Evolutionary conservation across 2,329 filamentous ascomycete genomes (phyloP).

Genomic region (Colletotrichum sp.): DNA sequence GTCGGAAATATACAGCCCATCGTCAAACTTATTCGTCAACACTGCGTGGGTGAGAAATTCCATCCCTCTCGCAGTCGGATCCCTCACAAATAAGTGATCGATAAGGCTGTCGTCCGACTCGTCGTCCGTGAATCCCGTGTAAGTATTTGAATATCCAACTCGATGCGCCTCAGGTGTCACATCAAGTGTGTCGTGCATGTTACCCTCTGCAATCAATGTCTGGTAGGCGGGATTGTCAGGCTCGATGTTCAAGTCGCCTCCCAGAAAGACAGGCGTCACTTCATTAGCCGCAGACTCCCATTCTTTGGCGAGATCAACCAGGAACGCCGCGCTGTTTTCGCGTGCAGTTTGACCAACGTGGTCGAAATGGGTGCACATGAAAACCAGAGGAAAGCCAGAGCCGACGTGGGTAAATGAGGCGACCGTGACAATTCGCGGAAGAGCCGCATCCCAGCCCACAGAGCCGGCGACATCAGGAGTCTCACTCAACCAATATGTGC

Average conservation of each 20-base stretch:
- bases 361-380: slow-evolving; percentile 60
- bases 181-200: slow-evolving; percentile 28
- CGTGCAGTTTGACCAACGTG: slow-evolving; percentile 47
- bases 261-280: slow-evolving; percentile 32
- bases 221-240: slow-evolving; percentile 30
- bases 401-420: slow-evolving; percentile 46
- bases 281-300: slow-evolving; percentile 20
- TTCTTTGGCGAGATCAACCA: slow-evolving; percentile 35
- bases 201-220: slow-evolving; percentile 24
- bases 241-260: slow-evolving; percentile 35
- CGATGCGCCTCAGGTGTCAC: slow-evolving; percentile 25
- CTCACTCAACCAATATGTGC: slow-evolving; percentile 66
- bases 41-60: slow-evolving; percentile 29
- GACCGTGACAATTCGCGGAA: slow-evolving; percentile 52
- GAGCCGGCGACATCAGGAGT: slow-evolving; percentile 61
- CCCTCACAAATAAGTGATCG: slow-evolving; percentile 35
- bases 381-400: slow-evolving; percentile 44
- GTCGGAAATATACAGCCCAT: slow-evolving; percentile 35
- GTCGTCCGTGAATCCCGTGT: slow-evolving; percentile 32
- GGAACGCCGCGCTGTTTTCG: slow-evolving; percentile 42
- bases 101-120: slow-evolving; percentile 20
- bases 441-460: slow-evolving; percentile 60
- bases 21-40: slow-evolving; percentile 27
- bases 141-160: slow-evolving; percentile 32
- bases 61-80: slow-evolving; percentile 22